Evolutionary conservation across 2,329 filamentous ascomycete genomes (phyloP).

Genomic region (Balansia obtecta): DNA sequence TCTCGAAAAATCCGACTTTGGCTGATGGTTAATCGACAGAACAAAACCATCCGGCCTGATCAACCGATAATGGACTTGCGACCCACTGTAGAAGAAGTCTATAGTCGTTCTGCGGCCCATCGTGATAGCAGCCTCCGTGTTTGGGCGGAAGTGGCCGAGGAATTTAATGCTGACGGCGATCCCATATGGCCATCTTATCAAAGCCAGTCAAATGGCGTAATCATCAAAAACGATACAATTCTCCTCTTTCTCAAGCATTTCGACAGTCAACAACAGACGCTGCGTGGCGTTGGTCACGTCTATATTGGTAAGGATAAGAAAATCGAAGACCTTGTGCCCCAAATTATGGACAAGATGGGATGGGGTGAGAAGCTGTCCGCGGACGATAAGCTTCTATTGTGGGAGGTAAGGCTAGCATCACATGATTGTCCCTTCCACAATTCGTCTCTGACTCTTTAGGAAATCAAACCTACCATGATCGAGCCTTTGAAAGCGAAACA

Average conservation of each 20-base stretch:
- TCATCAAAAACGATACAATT: conserved; percentile 51
- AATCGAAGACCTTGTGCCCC: conserved; percentile 68
- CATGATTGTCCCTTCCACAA: background rate
- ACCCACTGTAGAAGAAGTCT: conserved; percentile 64
- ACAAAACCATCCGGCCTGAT: conserved; percentile 89
- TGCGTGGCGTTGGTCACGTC: conserved; percentile 68
- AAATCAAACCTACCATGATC: conserved; percentile 98
- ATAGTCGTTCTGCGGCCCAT: conserved; percentile 38
- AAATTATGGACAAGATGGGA: conserved; percentile 70
- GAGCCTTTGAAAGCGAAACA: conserved; percentile 86
- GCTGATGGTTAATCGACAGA: conserved; percentile 98
- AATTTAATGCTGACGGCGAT: conserved; percentile 53
- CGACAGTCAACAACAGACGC: conserved; percentile 60
- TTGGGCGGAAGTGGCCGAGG: conserved; percentile 72
- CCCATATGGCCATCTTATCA: conserved; percentile 58
- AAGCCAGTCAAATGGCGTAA: conserved; percentile 41
- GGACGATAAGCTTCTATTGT: conserved; percentile 55
- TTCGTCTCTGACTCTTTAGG: conserved; percentile 27
- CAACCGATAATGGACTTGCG: conserved; percentile 67
- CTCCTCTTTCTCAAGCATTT: conserved; percentile 91
- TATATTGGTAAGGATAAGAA: conserved; percentile 84
- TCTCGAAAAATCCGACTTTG: conserved; percentile 67
- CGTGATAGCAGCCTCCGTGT: conserved; percentile 65
- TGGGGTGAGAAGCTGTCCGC: conserved; percentile 66
- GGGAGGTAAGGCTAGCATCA: conserved; percentile 42